Conservation (phyloP, 2,329 filamentous ascomycete species). For the Cladophialophora carrionii region DNA sequence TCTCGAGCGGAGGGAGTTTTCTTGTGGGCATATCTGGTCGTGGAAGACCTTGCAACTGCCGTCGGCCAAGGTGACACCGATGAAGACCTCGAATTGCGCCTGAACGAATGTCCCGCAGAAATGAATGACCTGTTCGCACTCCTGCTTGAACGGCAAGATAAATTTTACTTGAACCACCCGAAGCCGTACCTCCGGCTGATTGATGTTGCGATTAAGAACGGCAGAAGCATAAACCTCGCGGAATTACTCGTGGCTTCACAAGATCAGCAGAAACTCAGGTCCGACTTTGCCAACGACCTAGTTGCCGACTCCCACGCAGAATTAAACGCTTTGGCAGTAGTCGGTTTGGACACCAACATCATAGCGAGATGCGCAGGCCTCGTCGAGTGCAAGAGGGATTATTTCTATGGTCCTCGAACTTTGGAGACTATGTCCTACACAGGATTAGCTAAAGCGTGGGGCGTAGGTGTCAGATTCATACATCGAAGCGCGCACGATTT, state of each 20-base stretch:
- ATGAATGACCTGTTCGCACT: conserved; percentile 10
- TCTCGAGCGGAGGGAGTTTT: conserved; percentile 14
- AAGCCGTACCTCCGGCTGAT: conserved; percentile 11
- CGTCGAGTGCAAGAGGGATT: too few relatives aligned
- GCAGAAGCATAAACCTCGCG: not conserved
- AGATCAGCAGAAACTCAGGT: conserved; percentile 1
- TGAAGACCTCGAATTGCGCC: conserved; percentile 13
- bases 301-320: too few relatives aligned
- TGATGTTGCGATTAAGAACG: not conserved
- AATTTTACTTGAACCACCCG: conserved; percentile 18
- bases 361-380: too few relatives aligned
- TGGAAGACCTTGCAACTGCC: conserved; percentile 2
- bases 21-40: conserved; percentile 17
- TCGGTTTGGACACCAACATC: too few relatives aligned
- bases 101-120: conserved; percentile 12
- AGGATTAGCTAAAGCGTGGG: too few relatives aligned
- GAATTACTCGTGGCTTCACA: conserved; percentile 11
- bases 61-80: conserved; percentile 7
- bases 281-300: too few relatives aligned
- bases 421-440: too few relatives aligned
- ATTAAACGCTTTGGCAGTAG: too few relatives aligned
- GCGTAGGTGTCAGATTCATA: too few relatives aligned
- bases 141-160: conserved; percentile 17
- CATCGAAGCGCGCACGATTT: too few relatives aligned
- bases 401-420: too few relatives aligned